phyloP scores from a whole-genome alignment of 371 early-diverging fungal species.

The Umbelopsis sp. region DNA sequence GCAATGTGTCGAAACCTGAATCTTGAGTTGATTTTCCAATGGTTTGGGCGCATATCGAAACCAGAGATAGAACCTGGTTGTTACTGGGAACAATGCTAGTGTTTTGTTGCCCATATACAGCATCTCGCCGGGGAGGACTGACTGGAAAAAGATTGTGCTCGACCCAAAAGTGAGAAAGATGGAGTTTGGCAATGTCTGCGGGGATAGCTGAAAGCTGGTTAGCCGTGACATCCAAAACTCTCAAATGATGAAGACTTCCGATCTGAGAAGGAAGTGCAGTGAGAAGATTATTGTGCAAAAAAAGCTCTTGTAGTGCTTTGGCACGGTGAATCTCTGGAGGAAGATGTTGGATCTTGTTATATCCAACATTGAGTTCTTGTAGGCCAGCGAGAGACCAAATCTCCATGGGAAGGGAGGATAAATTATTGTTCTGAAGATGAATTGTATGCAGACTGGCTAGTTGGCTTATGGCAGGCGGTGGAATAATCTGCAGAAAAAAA shows the following conservation, averaged over 20 bases:
- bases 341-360: conserved; percentile 82
- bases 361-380: conserved; percentile 80
- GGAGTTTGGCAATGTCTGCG: conserved; percentile 34
- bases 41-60: neutral
- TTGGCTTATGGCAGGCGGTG: conserved; percentile 42
- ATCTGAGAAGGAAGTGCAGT: conserved; percentile 84
- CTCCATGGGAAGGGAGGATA: conserved; percentile 74
- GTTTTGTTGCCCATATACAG: neutral
- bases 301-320: conserved; percentile 79
- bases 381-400: conserved; percentile 71
- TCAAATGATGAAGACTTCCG: conserved; percentile 39
- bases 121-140: neutral
- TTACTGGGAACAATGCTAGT: neutral
- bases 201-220: conserved; percentile 60
- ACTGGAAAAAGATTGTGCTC: conserved; percentile 45
- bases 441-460: conserved; percentile 71
- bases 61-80: neutral
- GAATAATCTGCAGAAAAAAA: conserved; percentile 32
- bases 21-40: neutral
- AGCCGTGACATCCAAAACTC: conserved; percentile 58
- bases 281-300: conserved; percentile 92
- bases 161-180: conserved; percentile 36
- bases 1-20: neutral
- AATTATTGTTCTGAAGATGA: conserved; percentile 88
- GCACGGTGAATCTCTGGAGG: conserved; percentile 91